phyloP scores from a whole-genome alignment of 2,329 filamentous ascomycete species.

The Colletotrichum ledebouriae region DNA sequence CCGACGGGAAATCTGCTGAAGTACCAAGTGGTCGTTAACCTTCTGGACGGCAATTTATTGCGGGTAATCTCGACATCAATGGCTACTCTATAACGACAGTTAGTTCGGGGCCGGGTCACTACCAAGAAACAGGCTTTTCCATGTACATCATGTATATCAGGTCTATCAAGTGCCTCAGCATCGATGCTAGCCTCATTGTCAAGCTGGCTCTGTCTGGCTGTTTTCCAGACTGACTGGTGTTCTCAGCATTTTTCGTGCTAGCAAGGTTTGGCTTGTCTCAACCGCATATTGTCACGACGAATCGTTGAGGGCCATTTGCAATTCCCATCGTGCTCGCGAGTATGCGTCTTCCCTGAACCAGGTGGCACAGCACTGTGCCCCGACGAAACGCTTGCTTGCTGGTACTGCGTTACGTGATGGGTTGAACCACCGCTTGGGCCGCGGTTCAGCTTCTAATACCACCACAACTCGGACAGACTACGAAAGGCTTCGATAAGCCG shows the following conservation, averaged over 20 bases:
- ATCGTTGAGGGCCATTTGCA: constrained; percentile 35
- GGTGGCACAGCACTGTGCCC: constrained; percentile 7
- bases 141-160: constrained; percentile 25
- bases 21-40: too few relatives aligned
- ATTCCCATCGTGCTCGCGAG: constrained; percentile 30
- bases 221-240: constrained; percentile 16
- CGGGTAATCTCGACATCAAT: too few relatives aligned
- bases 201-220: too few relatives aligned
- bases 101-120: neutral
- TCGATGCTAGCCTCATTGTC: constrained; percentile 27
- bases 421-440: constrained; percentile 14
- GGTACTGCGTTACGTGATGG: neutral
- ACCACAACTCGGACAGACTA: neutral
- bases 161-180: constrained; percentile 20
- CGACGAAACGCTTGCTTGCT: neutral
- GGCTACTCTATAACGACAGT: neutral
- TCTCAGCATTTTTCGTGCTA: constrained; percentile 25
- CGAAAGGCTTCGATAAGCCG: constrained; percentile 29
- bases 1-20: too few relatives aligned
- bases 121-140: neutral
- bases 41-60: too few relatives aligned
- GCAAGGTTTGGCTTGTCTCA: constrained; percentile 38
- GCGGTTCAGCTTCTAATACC: neutral
- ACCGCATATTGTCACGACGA: constrained; percentile 23
- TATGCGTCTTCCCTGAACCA: constrained; percentile 28